phyloP scores from a whole-genome alignment of 2,329 filamentous ascomycete species.

The Colletotrichum tabaci region DNA sequence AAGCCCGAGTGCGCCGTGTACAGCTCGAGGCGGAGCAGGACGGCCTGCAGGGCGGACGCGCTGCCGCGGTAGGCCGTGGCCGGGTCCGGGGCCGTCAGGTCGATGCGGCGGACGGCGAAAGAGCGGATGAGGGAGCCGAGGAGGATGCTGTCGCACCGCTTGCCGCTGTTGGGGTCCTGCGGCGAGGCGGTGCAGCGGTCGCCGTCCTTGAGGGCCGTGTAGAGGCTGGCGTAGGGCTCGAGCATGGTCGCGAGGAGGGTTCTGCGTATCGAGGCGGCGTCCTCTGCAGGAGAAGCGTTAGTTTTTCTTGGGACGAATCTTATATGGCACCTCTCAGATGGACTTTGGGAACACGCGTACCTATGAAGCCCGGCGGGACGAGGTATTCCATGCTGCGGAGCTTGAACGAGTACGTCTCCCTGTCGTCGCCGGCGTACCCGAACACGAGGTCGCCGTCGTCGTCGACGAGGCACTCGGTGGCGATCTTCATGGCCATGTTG shows the following conservation, averaged over 20 bases:
- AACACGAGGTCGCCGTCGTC: conserved; percentile 29
- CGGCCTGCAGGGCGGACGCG: conserved; percentile 19
- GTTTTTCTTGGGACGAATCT: too few species aligned
- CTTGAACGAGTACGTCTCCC: conserved; percentile 20
- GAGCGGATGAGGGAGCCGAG: conserved; percentile 35
- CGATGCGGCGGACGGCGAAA: conserved; percentile 9
- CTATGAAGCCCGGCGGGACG: conserved; percentile 7
- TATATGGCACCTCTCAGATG: too few species aligned
- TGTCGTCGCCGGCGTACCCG: conserved; percentile 13
- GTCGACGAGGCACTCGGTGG: conserved; percentile 43
- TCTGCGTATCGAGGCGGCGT: conserved; percentile 3
- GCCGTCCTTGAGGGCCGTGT: conserved; percentile 3
- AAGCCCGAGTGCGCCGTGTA: conserved; percentile 29
- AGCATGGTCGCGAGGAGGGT: conserved; percentile 17
- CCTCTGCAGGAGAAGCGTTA: neutral
- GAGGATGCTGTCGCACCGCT: conserved; percentile 35
- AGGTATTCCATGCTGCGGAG: conserved; percentile 23
- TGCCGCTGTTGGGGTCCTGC: conserved; percentile 7
- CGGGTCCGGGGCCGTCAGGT: conserved; percentile 13
- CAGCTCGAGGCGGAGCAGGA: conserved; percentile 20
- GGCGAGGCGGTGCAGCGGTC: conserved; percentile 30
- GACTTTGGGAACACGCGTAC: neutral
- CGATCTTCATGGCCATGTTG: conserved; percentile 44
- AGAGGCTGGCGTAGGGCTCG: conserved; percentile 23
- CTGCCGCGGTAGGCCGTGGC: conserved; percentile 26